Percentiles rank a stretch among this genome's conserved stretches.
phyloP scores from a whole-genome alignment of 2,329 filamentous ascomycete genomes.

The Tolypocladium album region DNA sequence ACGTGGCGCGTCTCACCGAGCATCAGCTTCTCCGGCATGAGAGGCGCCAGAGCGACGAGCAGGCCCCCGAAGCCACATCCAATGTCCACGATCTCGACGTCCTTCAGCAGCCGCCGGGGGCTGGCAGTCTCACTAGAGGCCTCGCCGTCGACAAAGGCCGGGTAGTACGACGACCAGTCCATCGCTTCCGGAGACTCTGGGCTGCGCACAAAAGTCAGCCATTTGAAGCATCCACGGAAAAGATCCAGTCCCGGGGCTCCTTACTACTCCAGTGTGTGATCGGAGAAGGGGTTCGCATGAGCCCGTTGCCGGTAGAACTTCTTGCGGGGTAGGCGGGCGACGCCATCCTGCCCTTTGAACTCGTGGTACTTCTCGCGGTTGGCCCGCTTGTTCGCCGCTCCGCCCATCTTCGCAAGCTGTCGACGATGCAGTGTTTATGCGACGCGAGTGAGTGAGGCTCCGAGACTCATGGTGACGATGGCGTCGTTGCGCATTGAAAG shows the following conservation, averaged over 20 bases:
- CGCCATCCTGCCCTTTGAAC: conserved; percentile 37
- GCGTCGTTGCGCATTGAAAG: not conserved
- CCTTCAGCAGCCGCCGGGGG: conserved; percentile 31
- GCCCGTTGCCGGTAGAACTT: conserved; percentile 94
- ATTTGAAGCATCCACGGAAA: not conserved
- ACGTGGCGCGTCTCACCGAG: conserved; percentile 45
- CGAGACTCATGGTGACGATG: not conserved
- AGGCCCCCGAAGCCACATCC: conserved; percentile 94
- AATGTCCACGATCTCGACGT: conserved; percentile 90
- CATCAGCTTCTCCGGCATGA: conserved; percentile 71
- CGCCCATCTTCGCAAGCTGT: conserved; percentile 12
- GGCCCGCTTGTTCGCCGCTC: conserved; percentile 41
- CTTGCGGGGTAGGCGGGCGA: conserved; percentile 70
- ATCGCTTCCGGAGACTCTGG: conserved; percentile 70
- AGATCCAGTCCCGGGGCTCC: not conserved
- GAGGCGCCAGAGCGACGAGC: conserved; percentile 72
- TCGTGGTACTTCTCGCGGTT: conserved; percentile 58
- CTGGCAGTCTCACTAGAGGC: conserved; percentile 15
- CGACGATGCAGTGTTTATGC: not conserved
- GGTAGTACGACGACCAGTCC: conserved; percentile 85
- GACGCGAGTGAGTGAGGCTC: not conserved
- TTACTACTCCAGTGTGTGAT: conserved; percentile 83
- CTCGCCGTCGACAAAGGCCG: conserved; percentile 49
- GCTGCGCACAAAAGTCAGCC: conserved; percentile 32
- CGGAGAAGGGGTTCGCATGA: conserved; percentile 96